phyloP scores from a whole-genome alignment of 805 yeast genomes.

The Vanderwaltozyma yarrowii region DNA sequence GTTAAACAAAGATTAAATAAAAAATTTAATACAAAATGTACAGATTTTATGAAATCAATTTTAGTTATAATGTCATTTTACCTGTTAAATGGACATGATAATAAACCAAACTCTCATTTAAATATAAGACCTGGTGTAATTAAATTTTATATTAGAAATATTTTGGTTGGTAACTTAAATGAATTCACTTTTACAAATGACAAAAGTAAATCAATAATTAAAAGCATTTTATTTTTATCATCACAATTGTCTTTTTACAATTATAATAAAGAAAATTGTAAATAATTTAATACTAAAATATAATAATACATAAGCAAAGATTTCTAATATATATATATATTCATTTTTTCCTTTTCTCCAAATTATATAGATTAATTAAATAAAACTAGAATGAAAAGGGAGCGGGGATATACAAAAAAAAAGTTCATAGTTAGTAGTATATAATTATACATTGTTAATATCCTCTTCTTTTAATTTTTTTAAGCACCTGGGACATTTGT shows the following conservation, averaged over 20 bases:
- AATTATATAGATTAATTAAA: no score
- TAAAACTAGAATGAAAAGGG: no score
- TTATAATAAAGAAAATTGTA: not conserved
- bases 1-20: not conserved
- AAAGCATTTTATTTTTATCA: constrained; percentile 7
- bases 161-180: constrained; percentile 4
- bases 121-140: constrained; percentile 14
- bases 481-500: constrained; percentile 67
- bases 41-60: constrained; percentile 11
- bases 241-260: constrained; percentile 12
- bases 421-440: no score
- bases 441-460: no score
- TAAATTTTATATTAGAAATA: constrained; percentile 10
- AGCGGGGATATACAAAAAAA: no score
- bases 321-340: not conserved
- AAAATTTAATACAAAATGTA: constrained; percentile 1
- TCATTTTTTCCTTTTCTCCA: not conserved
- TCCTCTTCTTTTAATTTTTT: constrained; percentile 8
- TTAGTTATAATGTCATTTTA: constrained; percentile 15
- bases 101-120: constrained; percentile 6
- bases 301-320: not conserved
- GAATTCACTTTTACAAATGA: not conserved
- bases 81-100: constrained; percentile 11
- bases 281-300: not conserved
- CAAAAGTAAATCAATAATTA: not conserved